Evolutionary conservation across 1,284 basidiomycete species (phyloP).

Genomic region (Boletus smithii): DNA sequence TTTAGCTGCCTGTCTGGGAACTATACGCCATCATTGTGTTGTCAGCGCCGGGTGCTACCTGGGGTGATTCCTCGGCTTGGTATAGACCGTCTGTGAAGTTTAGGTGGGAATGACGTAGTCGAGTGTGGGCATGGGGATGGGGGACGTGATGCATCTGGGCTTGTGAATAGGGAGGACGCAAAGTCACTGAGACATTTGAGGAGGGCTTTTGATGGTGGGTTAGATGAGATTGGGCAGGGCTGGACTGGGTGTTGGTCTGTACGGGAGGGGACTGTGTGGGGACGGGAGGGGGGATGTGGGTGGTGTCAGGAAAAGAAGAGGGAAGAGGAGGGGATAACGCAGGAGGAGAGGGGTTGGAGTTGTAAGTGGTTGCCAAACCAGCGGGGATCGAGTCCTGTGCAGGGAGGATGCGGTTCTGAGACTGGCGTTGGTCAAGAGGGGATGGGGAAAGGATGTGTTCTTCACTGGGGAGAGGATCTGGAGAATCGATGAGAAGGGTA

Average conservation of each 20-base stretch:
- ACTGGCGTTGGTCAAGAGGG: conserved; percentile 11
- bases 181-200: conserved; percentile 39
- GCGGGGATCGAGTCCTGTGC: conserved; percentile 13
- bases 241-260: too few relatives aligned
- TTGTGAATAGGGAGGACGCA: conserved; percentile 51
- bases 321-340: conserved; percentile 18
- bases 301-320: conserved; percentile 23
- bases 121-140: conserved; percentile 69
- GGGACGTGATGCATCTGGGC: conserved; percentile 71
- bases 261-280: conserved; percentile 24
- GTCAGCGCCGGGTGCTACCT: conserved; percentile 32
- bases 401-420: conserved; percentile 25
- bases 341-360: conserved; percentile 23
- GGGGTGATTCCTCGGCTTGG: conserved; percentile 31
- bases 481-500: conserved; percentile 13
- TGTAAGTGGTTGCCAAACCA: conserved; percentile 14
- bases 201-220: conserved; percentile 27
- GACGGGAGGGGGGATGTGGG: conserved; percentile 17
- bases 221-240: conserved; percentile 17
- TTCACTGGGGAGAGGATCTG: conserved; percentile 9
- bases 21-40: conserved; percentile 49
- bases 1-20: conserved; percentile 35
- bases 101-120: conserved; percentile 54
- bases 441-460: conserved; percentile 7
- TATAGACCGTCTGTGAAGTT: conserved; percentile 48